Base-by-base conservation (phyloP, 2,329 filamentous ascomycete genomes). In the Xylaria sp. region DNA sequence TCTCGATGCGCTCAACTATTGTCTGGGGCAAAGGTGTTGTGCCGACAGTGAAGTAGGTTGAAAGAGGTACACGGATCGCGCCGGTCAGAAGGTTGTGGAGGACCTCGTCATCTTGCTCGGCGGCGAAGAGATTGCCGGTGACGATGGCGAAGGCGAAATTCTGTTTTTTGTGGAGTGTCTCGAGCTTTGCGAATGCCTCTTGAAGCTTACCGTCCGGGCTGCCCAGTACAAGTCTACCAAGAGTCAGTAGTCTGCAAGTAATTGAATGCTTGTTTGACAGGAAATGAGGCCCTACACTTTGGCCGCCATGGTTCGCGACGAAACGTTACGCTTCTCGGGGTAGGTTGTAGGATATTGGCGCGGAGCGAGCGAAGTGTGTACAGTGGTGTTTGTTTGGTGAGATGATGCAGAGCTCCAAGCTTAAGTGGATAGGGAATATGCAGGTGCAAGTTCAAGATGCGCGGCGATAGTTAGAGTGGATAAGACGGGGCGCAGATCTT, bases 1-100 rank as follows among this genome's bases (percentile, higher is more conserved):
- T 86, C 76, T 93, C 87, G 61, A 98, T 86, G 78, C 90, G 94
- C 76, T 92, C 88, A 23, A 92, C 83, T 26, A 97, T 87, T 36
- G 84, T 82, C 3, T 84, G 80, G 0, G 96, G 96, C 6, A 99
- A 84, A n/a, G 90, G 82, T 56, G 85, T 85, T 44, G 84, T 89
- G 73, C 93, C 94, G 68, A 97, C 85, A 2, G 93, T 93, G 79
- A 98, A 99, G 82, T 99, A 99, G 9, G 92, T 97, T 1, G 94
- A 90, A 0, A 98, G 83, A 3, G 94, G 90, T 4, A 98, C 84
- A 26, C 84, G 78, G 61, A 97, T 90, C 11, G 87, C 84, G n/a
- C 93, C 93, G 31, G 87, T 81, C 0, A 98, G 81, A 3, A 99
- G 86, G 10, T 87, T 85, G 11, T 84, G 81, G 5, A 96, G 81